Base-by-base conservation (phyloP, 495 filamentous ascomycete species). In the Penicillium argentinense region DNA sequence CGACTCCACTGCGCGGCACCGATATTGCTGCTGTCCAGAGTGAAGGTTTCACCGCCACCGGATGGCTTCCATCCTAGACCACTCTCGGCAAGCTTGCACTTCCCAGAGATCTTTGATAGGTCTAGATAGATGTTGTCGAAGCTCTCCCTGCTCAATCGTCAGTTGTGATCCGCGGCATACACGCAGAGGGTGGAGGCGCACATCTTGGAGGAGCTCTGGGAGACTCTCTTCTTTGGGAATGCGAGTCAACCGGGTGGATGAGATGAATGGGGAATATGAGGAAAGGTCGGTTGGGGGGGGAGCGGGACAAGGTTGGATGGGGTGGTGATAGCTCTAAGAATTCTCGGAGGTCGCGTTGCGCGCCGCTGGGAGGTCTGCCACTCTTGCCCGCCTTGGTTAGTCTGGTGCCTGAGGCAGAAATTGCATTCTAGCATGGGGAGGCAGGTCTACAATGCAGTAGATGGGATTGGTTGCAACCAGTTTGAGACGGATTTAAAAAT, bases 81-180 rank as follows among this genome's bases (percentile, higher is more conserved):
- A 41, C 80, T 88, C 50, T 96, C 92, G 30, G 89, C 91, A 54
- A 99, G 88, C 58, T 92, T 84, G 73, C 89, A 96, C 76, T 88
- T 92, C 49, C 95, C 95, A 11, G 82, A 76, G 58, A 89, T 84
- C 62, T 88, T 89, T 37, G 91, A 96, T 21, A 99, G 76, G 66
- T 99, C 91, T 47, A 99, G 80, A 67, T 93, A 87, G 72, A 97
- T 96, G 62, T 87, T 88, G 59, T 97, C 91, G 62, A 99, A 99
- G 63, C 82, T 89, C 81, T 98, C 93, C 83, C 81, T 86, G 36
- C 21, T 47, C 12, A 40, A 41, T 34, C 13, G 45, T 73, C 42
- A 73, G 68, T 45, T 22, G 49, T 38, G 34, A 38, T 22, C 12
- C 18, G 37, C 29, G 27, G 42, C 24, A 29, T 37, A 28, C 9